These are phyloP conservation scores for Chlorella sorokiniana DNA, from an alignment of 139 green algal genomes.

Conservation along the genomic window DNA sequence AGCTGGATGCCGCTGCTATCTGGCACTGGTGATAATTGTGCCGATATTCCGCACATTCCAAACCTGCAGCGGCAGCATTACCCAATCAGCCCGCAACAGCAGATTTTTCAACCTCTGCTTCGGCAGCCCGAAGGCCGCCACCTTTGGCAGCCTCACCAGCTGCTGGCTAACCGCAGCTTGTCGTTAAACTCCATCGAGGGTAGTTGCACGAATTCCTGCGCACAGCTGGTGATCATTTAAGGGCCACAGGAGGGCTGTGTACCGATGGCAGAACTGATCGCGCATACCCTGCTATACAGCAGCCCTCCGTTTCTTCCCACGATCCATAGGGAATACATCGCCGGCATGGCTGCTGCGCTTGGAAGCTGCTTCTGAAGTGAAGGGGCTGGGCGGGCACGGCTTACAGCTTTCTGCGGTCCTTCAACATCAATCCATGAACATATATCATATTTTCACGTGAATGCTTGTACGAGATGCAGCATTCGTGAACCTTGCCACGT, in stretches of 20 bases:
- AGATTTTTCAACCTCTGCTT: too few species aligned
- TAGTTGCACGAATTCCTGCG: slow-evolving; percentile 44
- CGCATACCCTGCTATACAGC: slow-evolving; percentile 45
- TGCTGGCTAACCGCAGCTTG: slow-evolving; percentile 50
- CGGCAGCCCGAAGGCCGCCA: too few species aligned
- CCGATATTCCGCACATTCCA: slow-evolving; percentile 72
- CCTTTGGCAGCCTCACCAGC: slow-evolving; percentile 44
- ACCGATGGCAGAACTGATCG: too few species aligned
- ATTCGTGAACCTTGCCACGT: too few species aligned
- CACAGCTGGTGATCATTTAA: too few species aligned
- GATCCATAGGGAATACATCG: slow-evolving; percentile 47
- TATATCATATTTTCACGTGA: too few species aligned
- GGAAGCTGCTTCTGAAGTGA: background rate
- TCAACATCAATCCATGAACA: too few species aligned
- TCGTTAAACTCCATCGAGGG: slow-evolving; percentile 51
- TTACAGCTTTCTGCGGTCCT: too few species aligned
- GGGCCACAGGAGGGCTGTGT: background rate
- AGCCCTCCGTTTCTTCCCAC: slow-evolving; percentile 49
- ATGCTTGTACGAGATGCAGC: too few species aligned
- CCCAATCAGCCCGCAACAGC: too few species aligned
- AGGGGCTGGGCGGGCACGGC: too few species aligned
- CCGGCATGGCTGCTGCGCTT: slow-evolving; percentile 4
- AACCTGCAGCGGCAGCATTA: slow-evolving; percentile 32
- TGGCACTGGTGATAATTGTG: slow-evolving; percentile 83
- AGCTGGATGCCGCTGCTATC: slow-evolving; percentile 66